These are phyloP conservation scores for Neonectria sp. DNA, from an alignment of 2,329 filamentous ascomycete species.

Conservation along the genomic window DNA sequence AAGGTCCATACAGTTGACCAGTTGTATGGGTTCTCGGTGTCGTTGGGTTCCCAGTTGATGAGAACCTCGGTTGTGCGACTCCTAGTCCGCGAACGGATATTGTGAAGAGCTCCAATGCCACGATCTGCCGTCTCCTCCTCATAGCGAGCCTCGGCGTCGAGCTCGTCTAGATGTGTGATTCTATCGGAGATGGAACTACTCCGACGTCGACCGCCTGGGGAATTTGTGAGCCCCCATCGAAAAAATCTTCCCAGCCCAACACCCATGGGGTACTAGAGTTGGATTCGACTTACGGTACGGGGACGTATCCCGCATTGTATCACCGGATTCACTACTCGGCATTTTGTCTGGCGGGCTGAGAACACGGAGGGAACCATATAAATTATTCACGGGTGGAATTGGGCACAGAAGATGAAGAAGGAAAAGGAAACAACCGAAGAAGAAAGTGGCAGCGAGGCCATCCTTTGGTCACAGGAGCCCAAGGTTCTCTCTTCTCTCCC, in stretches of 20 bases:
- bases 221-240: conserved; percentile 33
- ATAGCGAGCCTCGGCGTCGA: conserved; percentile 59
- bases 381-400: conserved; percentile 36
- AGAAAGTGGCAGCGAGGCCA: conserved; percentile 16
- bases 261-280: background rate
- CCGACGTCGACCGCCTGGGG: conserved; percentile 43
- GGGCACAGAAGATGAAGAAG: conserved; percentile 14
- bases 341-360: conserved; percentile 35
- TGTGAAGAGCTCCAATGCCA: conserved; percentile 51
- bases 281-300: conserved; percentile 44
- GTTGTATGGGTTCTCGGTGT: conserved; percentile 69
- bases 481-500: conserved; percentile 33
- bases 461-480: conserved; percentile 31
- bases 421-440: conserved; percentile 13
- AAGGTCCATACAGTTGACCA: conserved; percentile 58
- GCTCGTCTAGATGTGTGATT: conserved; percentile 51
- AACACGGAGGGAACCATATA: conserved; percentile 7
- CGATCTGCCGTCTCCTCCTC: conserved; percentile 58
- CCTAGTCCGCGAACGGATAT: conserved; percentile 53
- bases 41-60: conserved; percentile 63
- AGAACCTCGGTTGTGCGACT: conserved; percentile 53
- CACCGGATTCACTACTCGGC: conserved; percentile 46
- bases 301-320: conserved; percentile 46
- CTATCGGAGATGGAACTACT: conserved; percentile 44
- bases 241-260: conserved; percentile 6